Evolutionary conservation across 2,329 filamentous ascomycete genomes (phyloP), one percentile per base, ranked within the genome.

Genomic region (Colletotrichum liriopes): DNA sequence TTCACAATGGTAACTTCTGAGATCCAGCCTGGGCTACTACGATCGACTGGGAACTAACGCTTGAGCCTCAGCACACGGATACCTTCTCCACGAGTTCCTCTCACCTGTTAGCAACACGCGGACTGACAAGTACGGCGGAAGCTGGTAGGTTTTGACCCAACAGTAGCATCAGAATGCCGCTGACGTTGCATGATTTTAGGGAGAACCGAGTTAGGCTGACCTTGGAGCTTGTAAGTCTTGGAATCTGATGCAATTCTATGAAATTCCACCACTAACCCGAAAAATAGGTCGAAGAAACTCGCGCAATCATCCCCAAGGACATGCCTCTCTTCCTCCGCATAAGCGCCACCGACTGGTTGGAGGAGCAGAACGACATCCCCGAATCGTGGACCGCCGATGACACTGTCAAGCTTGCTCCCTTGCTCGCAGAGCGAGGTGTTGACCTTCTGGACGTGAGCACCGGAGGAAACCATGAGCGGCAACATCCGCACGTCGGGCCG

Each of bases 301-400:
- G 94, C 11, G 84, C 85, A 1, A 86, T 85, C 0, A 92, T 95
- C 0, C 92, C 93, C 0, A 82, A 90, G 9, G 80, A 83, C 2
- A 93, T 93, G 89, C 93, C 93, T 0, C 84, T 96, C 0, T 92
- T 95, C 78, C 83, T 94, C 18, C 89, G 93, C 35, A 88, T 96
- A 75, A 91, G 89, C 20, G 92, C 91, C 0, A 91, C 91, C 0
- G 93, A 95, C 78, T 94, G 92, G 92, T 86, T 95, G 0, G 91
- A 94, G 71, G 85, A 88, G 70, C 86, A 88, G 60, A 84, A 85
- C 1, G 84, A 85, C 20, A 86, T 85, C 49, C 80, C 86, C 26
- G 88, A 91, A 74, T 90, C 88, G 76, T 96, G 93, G 93, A 92
- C 87, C 0, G 75, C 89, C 2, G 87, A 90, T 18, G 87, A 95